These are phyloP conservation scores for Tylopilus felleus DNA, from an alignment of 768 basidiomycete genomes.

Conservation along the genomic window DNA sequence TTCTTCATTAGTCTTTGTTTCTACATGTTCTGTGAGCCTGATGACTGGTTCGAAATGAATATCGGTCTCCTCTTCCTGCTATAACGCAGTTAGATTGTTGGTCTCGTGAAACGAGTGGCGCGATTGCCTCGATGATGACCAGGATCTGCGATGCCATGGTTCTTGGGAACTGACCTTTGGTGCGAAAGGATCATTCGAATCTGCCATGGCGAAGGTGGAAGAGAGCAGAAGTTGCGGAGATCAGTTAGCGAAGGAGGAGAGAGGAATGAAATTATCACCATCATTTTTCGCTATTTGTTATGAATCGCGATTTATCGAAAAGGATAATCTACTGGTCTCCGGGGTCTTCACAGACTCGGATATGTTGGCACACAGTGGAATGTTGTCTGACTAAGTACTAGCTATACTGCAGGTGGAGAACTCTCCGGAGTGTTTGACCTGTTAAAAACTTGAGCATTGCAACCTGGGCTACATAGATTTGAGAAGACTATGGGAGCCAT, in stretches of 20 bases:
- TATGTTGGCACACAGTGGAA: too few relatives aligned
- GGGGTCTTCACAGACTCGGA: conserved; percentile 21
- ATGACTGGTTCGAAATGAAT: conserved; percentile 95
- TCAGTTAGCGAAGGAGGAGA: conserved; percentile 17
- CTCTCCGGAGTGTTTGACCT: too few relatives aligned
- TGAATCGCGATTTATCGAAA: conserved; percentile 4
- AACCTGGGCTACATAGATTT: too few relatives aligned
- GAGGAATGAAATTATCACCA: conserved; percentile 24
- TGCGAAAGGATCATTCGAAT: conserved; percentile 59
- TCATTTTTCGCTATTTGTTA: conserved; percentile 17
- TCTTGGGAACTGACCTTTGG: conserved; percentile 55
- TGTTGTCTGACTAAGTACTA: too few relatives aligned
- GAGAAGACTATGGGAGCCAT: too few relatives aligned
- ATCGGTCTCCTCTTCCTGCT: conserved; percentile 74
- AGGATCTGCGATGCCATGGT: neutral
- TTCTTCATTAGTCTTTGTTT: conserved; percentile 93
- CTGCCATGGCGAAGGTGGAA: conserved; percentile 46
- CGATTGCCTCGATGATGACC: conserved; percentile 25
- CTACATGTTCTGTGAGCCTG: conserved; percentile 93
- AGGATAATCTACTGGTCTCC: conserved; percentile 16
- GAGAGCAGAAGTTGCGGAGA: conserved; percentile 3
- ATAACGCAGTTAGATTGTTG: conserved; percentile 16
- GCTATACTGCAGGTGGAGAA: too few relatives aligned
- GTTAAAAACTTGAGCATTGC: too few relatives aligned
- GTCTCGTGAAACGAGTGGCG: conserved; percentile 27